Percentiles rank a stretch among this genome's conserved stretches.
Conservation (phyloP, 179 eudicot genomes). For the Actinidia arguta region DNA sequence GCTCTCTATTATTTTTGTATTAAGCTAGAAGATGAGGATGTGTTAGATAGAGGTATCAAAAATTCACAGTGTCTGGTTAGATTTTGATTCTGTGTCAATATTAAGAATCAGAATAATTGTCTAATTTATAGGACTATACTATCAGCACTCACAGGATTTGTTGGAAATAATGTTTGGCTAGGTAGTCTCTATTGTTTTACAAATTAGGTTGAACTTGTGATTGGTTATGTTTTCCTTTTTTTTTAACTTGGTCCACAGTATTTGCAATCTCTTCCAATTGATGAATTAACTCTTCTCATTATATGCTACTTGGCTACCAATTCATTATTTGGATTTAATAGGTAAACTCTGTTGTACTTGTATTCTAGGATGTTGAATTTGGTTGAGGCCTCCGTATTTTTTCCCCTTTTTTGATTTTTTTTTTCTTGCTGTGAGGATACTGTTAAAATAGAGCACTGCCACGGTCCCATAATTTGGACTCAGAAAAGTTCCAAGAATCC, state of each 20-base stretch:
- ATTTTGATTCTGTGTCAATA: neutral
- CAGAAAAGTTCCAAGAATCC: too few relatives aligned
- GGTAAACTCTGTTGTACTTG: neutral
- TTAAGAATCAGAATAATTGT: neutral
- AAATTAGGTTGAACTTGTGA: neutral
- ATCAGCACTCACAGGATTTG: neutral
- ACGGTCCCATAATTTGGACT: too few relatives aligned
- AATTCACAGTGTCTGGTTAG: neutral
- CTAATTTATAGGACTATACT: too few relatives aligned
- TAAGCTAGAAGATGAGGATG: neutral
- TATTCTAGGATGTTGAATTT: too few relatives aligned
- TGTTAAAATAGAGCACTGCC: neutral
- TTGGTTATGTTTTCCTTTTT: neutral
- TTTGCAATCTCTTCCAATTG: neutral
- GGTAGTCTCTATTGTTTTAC: neutral
- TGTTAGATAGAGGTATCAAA: neutral
- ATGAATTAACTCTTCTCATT: too few relatives aligned
- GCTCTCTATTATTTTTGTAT: neutral
- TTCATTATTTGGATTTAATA: neutral
- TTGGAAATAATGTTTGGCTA: neutral
- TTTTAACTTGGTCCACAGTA: neutral
- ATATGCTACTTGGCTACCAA: neutral
- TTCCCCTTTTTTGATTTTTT: neutral
- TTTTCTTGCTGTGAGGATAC: neutral
- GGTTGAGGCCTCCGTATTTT: too few relatives aligned